A percentile compares a stretch with the other conserved stretches of the same genome.
Evolutionary conservation across 2,329 filamentous ascomycete genomes (phyloP).

Genomic region (Diaporthe nobilis): DNA sequence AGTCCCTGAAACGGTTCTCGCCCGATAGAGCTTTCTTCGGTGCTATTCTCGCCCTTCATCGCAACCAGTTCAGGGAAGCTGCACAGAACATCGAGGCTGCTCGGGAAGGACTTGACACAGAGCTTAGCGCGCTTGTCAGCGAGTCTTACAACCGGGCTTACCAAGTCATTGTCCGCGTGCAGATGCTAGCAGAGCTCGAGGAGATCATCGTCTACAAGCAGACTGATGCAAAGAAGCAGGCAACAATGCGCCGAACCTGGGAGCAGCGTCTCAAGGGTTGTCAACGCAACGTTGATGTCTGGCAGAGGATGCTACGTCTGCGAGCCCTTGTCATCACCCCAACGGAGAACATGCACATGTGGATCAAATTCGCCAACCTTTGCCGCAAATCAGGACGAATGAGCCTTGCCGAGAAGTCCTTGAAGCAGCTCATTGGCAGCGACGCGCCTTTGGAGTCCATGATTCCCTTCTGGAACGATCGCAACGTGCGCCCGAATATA

Average conservation of each 20-base stretch:
- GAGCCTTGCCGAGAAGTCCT: constrained; percentile 93
- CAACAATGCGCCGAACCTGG: constrained; percentile 94
- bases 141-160: constrained; percentile 99
- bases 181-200: constrained; percentile 98
- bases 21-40: constrained; percentile 98
- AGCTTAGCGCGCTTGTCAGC: constrained; percentile 95
- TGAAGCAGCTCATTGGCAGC: constrained; percentile 88
- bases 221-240: constrained; percentile 88
- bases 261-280: constrained; percentile 95
- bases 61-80: constrained; percentile 95
- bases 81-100: constrained; percentile 91
- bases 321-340: constrained; percentile 92
- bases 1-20: constrained; percentile 93
- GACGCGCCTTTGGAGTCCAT: constrained; percentile 73
- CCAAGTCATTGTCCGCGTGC: constrained; percentile 95
- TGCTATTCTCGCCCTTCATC: constrained; percentile 93
- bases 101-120: constrained; percentile 92
- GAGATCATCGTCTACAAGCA: constrained; percentile 99
- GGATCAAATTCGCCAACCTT: constrained; percentile 99
- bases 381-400: constrained; percentile 96
- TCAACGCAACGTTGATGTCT: constrained; percentile 97
- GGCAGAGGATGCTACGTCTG: constrained; percentile 98
- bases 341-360: constrained; percentile 97
- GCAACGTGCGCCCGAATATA: constrained; percentile 59
- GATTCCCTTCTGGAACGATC: constrained; percentile 71